A percentile compares a stretch with the other conserved stretches of the same genome.
Evolutionary conservation across 202 grass and related monocot genomes (phyloP).

Genomic region (Carex arenaria): DNA sequence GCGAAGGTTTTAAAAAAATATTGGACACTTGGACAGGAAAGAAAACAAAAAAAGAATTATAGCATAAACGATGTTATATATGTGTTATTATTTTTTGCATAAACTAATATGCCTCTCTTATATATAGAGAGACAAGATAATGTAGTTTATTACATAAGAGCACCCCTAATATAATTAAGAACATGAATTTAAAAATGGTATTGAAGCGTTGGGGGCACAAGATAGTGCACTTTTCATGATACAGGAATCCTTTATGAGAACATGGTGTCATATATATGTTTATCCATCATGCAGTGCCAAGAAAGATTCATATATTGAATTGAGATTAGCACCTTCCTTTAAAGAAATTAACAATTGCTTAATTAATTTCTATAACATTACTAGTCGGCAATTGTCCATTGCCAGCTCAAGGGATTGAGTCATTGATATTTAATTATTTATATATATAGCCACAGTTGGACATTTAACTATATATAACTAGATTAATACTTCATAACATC

Average conservation of each 20-base stretch:
- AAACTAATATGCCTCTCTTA: too few relatives aligned
- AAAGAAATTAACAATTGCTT: neutral
- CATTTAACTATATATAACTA: neutral
- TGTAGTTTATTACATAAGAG: too few relatives aligned
- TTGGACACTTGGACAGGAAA: too few relatives aligned
- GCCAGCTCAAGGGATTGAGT: neutral
- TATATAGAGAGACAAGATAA: too few relatives aligned
- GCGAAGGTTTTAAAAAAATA: too few relatives aligned
- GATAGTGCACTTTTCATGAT: conserved; percentile 8
- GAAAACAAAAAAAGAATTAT: too few relatives aligned
- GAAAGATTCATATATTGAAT: neutral
- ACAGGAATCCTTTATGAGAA: neutral
- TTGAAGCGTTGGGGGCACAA: neutral
- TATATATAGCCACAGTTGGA: neutral
- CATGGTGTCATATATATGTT: conserved; percentile 2
- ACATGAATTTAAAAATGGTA: neutral
- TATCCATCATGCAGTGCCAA: neutral
- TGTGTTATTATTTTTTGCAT: too few relatives aligned
- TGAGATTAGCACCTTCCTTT: neutral
- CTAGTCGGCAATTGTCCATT: neutral
- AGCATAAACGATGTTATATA: too few relatives aligned
- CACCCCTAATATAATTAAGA: too few relatives aligned
- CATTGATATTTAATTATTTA: neutral
- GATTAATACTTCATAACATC: neutral
- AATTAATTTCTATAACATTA: neutral